Evolutionary conservation across 768 basidiomycete genomes (phyloP), one percentile per base, ranked within the genome.

Genomic region (Tephrocybe sp.): DNA sequence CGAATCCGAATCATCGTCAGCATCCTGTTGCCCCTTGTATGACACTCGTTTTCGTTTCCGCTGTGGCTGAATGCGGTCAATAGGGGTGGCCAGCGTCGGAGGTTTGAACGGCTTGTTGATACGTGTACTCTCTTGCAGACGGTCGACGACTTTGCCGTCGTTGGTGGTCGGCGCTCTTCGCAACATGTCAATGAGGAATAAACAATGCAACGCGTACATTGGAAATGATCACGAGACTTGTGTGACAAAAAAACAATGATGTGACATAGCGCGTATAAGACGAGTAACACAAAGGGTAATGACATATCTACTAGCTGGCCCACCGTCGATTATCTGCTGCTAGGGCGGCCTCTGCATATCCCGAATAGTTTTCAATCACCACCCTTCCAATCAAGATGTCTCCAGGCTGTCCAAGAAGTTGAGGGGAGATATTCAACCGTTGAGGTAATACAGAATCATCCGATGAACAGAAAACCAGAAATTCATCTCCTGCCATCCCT

Each of bases 41-140:
- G 87, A 91, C 19, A 93, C 83, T 22, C 89, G 83, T 61, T 91
- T 94, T 42, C 93, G 82, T 65, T 95, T 97, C 21, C 93, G 79
- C 56, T 76, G 75, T 0, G 84, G 86, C 57, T 86, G 84, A 5
- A 71, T 67, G 29, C 81, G 80, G 38, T 80, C 77, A 18, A 75
- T 57, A 10, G 70, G 59, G 33, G 58, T 62, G 10, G 73, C 60
- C 23, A 71, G 57, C 1, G 83, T 76, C 3, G 91, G 91, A 1
- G 84, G 71, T 62, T 90, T 91, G 75, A 91, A 93, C 0, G 88
- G 91, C 58, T 85, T 84, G 70, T 83, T 85, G 23, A 91, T 68
- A 41, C 88, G 82, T 13, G 68, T 73, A 58, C 85, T 89, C 62
- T 89, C 89, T 45, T 82, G 80, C 0, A 87, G 77, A 56, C 83